These are phyloP conservation scores for Lunularia cruciata DNA, from an alignment of 225 moss, liverwort and hornwort genomes.

Conservation along the genomic window DNA sequence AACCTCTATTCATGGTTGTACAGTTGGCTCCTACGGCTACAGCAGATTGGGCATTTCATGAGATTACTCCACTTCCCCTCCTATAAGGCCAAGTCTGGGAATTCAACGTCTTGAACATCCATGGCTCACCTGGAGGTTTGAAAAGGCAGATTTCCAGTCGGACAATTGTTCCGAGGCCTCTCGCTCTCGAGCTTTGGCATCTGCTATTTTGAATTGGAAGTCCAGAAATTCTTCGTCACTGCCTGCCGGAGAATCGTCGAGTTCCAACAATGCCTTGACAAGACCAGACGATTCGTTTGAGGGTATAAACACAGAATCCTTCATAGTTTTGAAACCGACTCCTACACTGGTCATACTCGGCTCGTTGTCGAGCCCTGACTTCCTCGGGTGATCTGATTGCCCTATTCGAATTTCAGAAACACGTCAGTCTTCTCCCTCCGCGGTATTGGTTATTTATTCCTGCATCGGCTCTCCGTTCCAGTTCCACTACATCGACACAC, in stretches of 20 bases:
- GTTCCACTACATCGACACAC: not conserved
- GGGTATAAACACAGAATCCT: constrained; percentile 21
- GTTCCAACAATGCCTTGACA: constrained; percentile 33
- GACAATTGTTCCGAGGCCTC: constrained; percentile 29
- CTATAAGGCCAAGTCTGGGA: not conserved
- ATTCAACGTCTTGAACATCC: not conserved
- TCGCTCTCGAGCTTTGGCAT: constrained; percentile 34
- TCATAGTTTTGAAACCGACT: constrained; percentile 27
- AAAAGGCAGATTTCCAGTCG: constrained; percentile 44
- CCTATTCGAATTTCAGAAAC: not conserved
- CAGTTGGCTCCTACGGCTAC: not conserved
- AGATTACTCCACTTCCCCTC: not conserved
- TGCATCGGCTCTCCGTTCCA: not conserved
- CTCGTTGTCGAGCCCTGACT: not conserved
- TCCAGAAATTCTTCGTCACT: constrained; percentile 46
- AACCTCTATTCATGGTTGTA: not conserved
- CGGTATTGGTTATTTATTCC: not conserved
- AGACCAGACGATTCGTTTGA: constrained; percentile 27
- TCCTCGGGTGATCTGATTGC: not conserved
- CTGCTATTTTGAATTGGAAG: constrained; percentile 44
- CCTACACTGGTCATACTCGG: constrained; percentile 29
- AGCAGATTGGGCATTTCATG: not conserved
- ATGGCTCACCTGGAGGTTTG: constrained; percentile 38
- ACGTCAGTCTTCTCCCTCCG: not conserved
- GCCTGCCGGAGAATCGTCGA: constrained; percentile 27